A percentile compares a stretch with the other conserved stretches of the same genome.
Evolutionary conservation across 2,329 filamentous ascomycete species (phyloP).

Genomic region (Penicillium sumatraense): DNA sequence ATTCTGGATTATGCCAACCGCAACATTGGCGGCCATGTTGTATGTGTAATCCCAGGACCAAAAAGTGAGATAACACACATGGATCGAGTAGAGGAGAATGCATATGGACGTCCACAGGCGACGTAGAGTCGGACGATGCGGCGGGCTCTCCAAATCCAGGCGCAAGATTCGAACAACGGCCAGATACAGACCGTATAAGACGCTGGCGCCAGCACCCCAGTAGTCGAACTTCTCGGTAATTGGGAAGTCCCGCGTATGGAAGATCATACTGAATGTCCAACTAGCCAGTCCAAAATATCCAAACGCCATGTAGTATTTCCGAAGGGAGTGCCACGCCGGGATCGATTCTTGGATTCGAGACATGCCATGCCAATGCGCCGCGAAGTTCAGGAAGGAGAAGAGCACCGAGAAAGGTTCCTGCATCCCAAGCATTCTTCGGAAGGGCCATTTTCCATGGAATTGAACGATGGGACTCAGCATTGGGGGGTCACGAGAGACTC

Average conservation of each 20-base stretch:
- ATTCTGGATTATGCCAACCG: conserved; percentile 78
- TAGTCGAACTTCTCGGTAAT: conserved; percentile 95
- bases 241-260: conserved; percentile 86
- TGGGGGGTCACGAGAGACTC: conserved; percentile 67
- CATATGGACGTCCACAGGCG: conserved; percentile 79
- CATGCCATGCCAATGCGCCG: conserved; percentile 81
- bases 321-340: conserved; percentile 73
- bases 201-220: conserved; percentile 86
- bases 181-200: conserved; percentile 91
- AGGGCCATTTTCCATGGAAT: conserved; percentile 99
- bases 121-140: conserved; percentile 59
- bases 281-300: conserved; percentile 79
- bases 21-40: conserved; percentile 96
- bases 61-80: conserved; percentile 82
- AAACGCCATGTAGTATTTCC: conserved; percentile 78
- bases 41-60: conserved; percentile 95
- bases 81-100: conserved; percentile 69
- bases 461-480: conserved; percentile 75
- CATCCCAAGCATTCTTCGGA: conserved; percentile 85
- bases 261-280: conserved; percentile 88
- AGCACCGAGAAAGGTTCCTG: conserved; percentile 94
- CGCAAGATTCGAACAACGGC: conserved; percentile 80
- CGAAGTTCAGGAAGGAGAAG: conserved; percentile 90
- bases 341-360: conserved; percentile 70
- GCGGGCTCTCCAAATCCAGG: conserved; percentile 65